Base-by-base conservation (phyloP, 768 basidiomycete species). In the Vararia minispora region DNA sequence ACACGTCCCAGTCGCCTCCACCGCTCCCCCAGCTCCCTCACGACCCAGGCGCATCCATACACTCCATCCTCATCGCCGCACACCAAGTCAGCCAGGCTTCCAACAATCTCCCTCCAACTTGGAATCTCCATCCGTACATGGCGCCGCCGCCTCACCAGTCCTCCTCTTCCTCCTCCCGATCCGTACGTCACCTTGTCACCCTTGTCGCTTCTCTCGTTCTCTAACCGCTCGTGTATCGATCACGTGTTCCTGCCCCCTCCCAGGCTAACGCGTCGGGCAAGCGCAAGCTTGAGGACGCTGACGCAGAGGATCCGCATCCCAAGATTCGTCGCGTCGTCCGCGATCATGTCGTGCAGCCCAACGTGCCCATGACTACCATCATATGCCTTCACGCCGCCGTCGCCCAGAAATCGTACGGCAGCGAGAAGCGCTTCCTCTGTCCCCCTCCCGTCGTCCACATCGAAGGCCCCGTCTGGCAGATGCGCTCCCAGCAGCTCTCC, bases 401-500 rank as follows among this genome's bases (percentile, higher is more conserved):
- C 35, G 91, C 88, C 2, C 91, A 95, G 64, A 95, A 95, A 63
- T 91, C 88, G 9, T 95, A 95, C 55, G 88, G 88, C 36, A 88
- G 82, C 58, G 91, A 95, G 64, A 91, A 92, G 58, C 81, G 91
- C 41, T 90, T 92, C 55, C 72, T 97, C 26, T 89, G 86, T 52
- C 91, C 91, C 7, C 90, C 91, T 3, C 91, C 91, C 7, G 76
- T 94, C 41, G 87, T 97, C 22, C 85, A 88, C 49, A 87, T 92
- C 47, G 85, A 89, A 51, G 88, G 89, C 14, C 85, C 90, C 2
- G 76, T 81, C 27, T 79, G 79, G 75, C 81, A 84, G 45, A 79
- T 87, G 67, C 79, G 80, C 37, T 66, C 71, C 26, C 87, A 85
- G 56, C 79, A 79, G 46, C 71, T 89, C 35, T 74, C 82, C 26